These are phyloP conservation scores for Paraphaeosphaeria minitans DNA, from an alignment of 2,329 filamentous ascomycete genomes.

Conservation along the genomic window DNA sequence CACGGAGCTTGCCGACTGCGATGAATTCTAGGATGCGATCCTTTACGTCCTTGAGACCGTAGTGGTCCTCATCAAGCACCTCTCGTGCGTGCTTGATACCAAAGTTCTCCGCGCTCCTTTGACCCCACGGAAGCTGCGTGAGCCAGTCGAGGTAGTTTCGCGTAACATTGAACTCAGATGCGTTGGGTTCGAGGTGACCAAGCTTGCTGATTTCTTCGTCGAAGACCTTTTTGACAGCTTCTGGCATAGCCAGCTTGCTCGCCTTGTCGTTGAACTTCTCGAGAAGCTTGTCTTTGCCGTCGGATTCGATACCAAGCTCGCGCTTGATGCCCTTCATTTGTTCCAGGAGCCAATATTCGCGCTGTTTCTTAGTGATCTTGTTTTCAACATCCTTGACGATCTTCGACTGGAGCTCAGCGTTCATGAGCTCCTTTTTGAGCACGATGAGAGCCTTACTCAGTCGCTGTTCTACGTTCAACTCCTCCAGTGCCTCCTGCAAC, in stretches of 20 bases:
- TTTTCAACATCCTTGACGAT: slow-evolving; percentile 97
- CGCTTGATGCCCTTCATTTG: slow-evolving; percentile 99
- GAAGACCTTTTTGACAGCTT: slow-evolving; percentile 95
- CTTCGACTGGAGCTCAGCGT: slow-evolving; percentile 94
- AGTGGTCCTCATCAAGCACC: slow-evolving; percentile 94
- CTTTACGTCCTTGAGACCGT: slow-evolving; percentile 97
- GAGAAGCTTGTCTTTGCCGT: slow-evolving; percentile 97
- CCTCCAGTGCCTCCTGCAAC: slow-evolving; percentile 87
- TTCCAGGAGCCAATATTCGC: slow-evolving; percentile 98
- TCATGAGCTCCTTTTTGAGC: slow-evolving; percentile 98
- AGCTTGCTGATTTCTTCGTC: slow-evolving; percentile 98
- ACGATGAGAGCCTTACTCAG: slow-evolving; percentile 90
- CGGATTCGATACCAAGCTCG: slow-evolving; percentile 93
- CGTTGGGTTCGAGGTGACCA: slow-evolving; percentile 89
- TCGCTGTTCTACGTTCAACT: slow-evolving; percentile 88
- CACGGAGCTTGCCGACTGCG: slow-evolving; percentile 93
- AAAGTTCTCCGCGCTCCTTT: slow-evolving; percentile 95
- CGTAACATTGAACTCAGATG: slow-evolving; percentile 98
- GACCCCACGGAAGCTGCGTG: slow-evolving; percentile 97
- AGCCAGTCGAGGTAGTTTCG: slow-evolving; percentile 98
- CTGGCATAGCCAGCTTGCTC: slow-evolving; percentile 91
- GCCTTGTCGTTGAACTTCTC: slow-evolving; percentile 98
- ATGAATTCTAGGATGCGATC: slow-evolving; percentile 98
- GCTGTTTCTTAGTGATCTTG: slow-evolving; percentile 95
- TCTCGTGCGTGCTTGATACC: slow-evolving; percentile 87